Evolutionary conservation across 176 grass and related monocot genomes (phyloP), one percentile per base, ranked within the genome.

Genomic region (Aegilops bicornis): DNA sequence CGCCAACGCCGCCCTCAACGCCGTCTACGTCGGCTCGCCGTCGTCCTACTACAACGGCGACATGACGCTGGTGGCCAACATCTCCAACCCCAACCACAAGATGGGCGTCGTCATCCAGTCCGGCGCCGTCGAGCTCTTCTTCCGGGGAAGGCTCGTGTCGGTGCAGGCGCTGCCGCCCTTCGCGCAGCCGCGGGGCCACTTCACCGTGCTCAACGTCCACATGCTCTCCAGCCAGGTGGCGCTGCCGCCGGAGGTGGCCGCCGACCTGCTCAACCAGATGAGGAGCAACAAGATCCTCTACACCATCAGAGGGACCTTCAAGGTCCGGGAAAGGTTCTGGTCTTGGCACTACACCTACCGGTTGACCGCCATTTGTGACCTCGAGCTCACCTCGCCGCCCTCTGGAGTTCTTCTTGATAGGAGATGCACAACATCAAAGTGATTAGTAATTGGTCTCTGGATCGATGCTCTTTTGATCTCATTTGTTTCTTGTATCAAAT

Each of bases 41-140:
- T 56, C 94, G 0, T 36, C 94, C 40, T 96, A 94, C 84, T 83
- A 83, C 79, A 99, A 94, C 23, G 89, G 92, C 69, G 97, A 96
- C 82, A 83, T 99, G 87, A 91, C 83, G 61, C 50, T 99, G 29
- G 91, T 94, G 17, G 90, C 68, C 76, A 99, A 99, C 89, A 83
- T 99, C 80, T 89, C 97, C 90, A 99, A 99, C 71, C 92, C 97
- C 7, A 99, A 99, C 86, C 90, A 77, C 77, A 91, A 85, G 87
- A 94, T 99, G 10, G 68, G 91, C 74, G 15, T 99, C 56, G 71
- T 69, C 54, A 96, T 92, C 86, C 83, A 87, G 83, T 94, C 93
- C 3, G 77, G 85, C 65, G 75, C 61, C 30, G 27, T 99, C 1
- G 92, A 96, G 85, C 81, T 99, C 66, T 88, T 94, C 92, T 99